phyloP scores from a whole-genome alignment of 371 early-diverging fungal species.

The Circinella minor region DNA sequence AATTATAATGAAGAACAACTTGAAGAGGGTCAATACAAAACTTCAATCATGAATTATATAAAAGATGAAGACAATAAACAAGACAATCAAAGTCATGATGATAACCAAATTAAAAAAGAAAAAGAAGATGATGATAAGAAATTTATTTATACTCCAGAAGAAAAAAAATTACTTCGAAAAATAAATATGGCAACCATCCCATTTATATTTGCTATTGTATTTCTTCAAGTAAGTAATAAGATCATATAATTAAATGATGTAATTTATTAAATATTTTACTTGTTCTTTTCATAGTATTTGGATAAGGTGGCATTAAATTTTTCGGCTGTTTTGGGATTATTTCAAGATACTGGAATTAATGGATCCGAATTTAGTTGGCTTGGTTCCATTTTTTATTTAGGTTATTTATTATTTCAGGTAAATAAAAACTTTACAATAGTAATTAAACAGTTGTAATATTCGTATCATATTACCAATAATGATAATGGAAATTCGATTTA shows the following conservation, averaged over 20 bases:
- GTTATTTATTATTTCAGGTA: slow-evolving; percentile 34
- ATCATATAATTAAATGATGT: neutral
- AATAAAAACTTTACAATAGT: neutral
- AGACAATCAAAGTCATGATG: no score
- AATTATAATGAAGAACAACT: neutral
- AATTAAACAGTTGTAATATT: no score
- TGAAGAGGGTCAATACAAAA: neutral
- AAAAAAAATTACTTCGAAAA: slow-evolving; percentile 19
- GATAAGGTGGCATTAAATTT: slow-evolving; percentile 36
- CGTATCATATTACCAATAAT: no score
- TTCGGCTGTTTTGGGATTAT: slow-evolving; percentile 33
- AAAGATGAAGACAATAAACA: no score
- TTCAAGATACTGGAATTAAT: slow-evolving; percentile 24
- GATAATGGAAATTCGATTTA: no score
- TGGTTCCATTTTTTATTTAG: slow-evolving; percentile 38
- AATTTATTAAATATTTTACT: neutral
- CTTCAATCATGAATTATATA: no score
- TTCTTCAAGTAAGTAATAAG: slow-evolving; percentile 16
- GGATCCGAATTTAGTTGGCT: slow-evolving; percentile 28
- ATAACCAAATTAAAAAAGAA: neutral
- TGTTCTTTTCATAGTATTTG: slow-evolving; percentile 22
- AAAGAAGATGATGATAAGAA: neutral
- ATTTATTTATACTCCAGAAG: slow-evolving; percentile 7
- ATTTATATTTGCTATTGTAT: slow-evolving; percentile 11
- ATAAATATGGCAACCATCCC: slow-evolving; percentile 19